A percentile compares a stretch with the other conserved stretches of the same genome.
phyloP scores from a whole-genome alignment of 768 basidiomycete genomes.

The Hericium erinaceus region DNA sequence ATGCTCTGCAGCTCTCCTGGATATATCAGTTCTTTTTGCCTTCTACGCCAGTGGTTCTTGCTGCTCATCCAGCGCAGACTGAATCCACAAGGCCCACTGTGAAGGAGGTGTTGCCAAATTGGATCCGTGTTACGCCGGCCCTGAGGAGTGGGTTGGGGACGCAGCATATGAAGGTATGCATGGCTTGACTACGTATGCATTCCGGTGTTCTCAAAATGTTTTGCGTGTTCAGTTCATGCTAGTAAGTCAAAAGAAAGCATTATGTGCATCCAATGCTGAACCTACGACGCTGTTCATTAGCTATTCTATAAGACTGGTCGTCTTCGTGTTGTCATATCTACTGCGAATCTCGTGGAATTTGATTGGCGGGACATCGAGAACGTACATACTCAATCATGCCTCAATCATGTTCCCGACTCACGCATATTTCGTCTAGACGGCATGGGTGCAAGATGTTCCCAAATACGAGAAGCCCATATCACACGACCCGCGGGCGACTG shows the following conservation, averaged over 20 bases:
- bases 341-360: conserved; percentile 74
- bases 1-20: conserved; percentile 62
- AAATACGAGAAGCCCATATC: conserved; percentile 29
- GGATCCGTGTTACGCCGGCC: conserved; percentile 14
- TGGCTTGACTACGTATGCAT: background rate
- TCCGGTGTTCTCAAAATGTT: background rate
- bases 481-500: conserved; percentile 38
- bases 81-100: conserved; percentile 42
- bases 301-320: conserved; percentile 81
- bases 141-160: conserved; percentile 12
- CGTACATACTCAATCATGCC: conserved; percentile 30
- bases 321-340: conserved; percentile 71
- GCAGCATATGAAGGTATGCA: conserved; percentile 14
- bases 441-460: conserved; percentile 85
- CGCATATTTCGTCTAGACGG: conserved; percentile 11
- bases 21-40: conserved; percentile 64
- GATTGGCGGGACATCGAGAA: conserved; percentile 92
- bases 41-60: conserved; percentile 67
- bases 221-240: background rate
- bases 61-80: conserved; percentile 50
- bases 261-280: too few species aligned
- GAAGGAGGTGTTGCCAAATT: conserved; percentile 30
- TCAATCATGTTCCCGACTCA: background rate
- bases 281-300: conserved; percentile 24
- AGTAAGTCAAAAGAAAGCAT: background rate